Base-by-base conservation (phyloP, 2,329 filamentous ascomycete species). In the Aspergillus quadricinctus region DNA sequence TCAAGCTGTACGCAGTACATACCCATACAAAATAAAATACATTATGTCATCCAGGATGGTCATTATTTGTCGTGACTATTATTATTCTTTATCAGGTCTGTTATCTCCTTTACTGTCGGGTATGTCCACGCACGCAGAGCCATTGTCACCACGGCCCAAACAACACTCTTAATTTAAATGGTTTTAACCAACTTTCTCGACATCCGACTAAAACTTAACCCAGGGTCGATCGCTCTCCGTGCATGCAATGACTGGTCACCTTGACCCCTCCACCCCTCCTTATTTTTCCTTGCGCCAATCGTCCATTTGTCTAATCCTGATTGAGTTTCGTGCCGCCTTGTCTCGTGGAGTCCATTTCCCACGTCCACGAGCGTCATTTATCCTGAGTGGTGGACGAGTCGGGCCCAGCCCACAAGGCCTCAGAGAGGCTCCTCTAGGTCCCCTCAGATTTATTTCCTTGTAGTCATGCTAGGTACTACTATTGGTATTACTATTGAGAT, bases 281-380 rank as follows among this genome's bases (percentile, higher is more conserved):
- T 59, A 51, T 45, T 54, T 43, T 49, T 46, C 48, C 51, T 49
- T 54, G 43, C 53, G 37, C 49, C 52, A 49, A 48, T 46, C 57
- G 59, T 35, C 55, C 48, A 50, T 52, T 40, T 31, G 54, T 45
- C 49, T 57, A 19, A 52, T 35, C 53, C 48, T 59, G 61, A 62
- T 59, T 62, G 61, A 62, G 59, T 62, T 62, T 61, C 59, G 55
- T 60, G 40, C 61, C 54, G 54, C 53, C 55, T 52, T 53, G 52
- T 62, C 61, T 62, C 53, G 57, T 57, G 53, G 58, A 61, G 56
- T 27, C 3, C 48, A 27, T 51, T 37, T 41, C 46, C 54, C 50
- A 53, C 57, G 55, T 58, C 54, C 48, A 48, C 35, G 57, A 58
- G 58, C 56, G 61, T 57, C 54, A 64, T 65, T 64, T 57, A 46